Evolutionary conservation across 2,329 filamentous ascomycete species (phyloP), one percentile per base, ranked within the genome.

Genomic region (Exophiala sp.): DNA sequence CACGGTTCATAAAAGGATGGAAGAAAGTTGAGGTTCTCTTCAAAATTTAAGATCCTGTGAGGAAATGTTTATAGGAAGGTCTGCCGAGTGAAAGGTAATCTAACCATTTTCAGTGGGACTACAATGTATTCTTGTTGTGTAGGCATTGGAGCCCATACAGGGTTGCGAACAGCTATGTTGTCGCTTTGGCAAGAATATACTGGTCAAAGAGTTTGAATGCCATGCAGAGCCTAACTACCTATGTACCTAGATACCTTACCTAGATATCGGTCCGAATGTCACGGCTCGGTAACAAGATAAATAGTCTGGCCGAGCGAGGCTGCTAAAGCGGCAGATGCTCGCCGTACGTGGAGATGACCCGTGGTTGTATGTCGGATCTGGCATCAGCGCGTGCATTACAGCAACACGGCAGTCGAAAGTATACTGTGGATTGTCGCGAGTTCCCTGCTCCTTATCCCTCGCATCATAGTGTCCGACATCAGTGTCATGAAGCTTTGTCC

Each of bases 401-500:
- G 4, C 34, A 32, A n/a, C 3, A 3, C 11, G 11, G 11, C 29
- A 32, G n/a, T 32, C 29, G n/a, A 32, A n/a, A 7, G 34, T 18
- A 19, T 37, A 37, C 34, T 9, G 34, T n/a, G 6, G 24, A 32
- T 13, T n/a, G 11, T 32, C 6, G 29, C 24, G 24, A 27, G 24
- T 27, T 10, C 10, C 24, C 6, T 10, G 24, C 24, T 27, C 24
- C 6, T 27, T 27, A 5, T 27, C 10, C 24, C 6, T 34, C 6
- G 30, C 13, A n/a, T 16, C 14, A 16, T 18, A 18, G 14, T 19
- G 19, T 19, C 13, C 24, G 13, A 24, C 37, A 39, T 14, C 2
- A 35, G 40, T 41, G 41, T 37, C 21, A 55, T 51, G 52, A 30
- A 27, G 19, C 9, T 42, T 18, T 16, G 19, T 13, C 21, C 24